A percentile compares a stretch with the other conserved stretches of the same genome.
phyloP scores from a whole-genome alignment of 345 rosid genomes.

The Brassica juncea region DNA sequence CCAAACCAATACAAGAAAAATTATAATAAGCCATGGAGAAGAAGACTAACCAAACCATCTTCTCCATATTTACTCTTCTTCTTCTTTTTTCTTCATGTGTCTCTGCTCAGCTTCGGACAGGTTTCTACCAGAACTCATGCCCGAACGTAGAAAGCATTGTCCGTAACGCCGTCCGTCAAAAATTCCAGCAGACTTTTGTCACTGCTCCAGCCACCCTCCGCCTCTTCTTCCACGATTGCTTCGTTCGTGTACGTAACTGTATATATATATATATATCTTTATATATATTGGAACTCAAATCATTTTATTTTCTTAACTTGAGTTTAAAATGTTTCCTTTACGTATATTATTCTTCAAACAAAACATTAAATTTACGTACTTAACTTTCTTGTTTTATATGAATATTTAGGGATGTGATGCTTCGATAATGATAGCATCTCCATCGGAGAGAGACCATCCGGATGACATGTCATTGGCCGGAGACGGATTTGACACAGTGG shows the following conservation, averaged over 20 bases:
- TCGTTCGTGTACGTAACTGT: slow-evolving; percentile 33
- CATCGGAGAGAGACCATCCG: slow-evolving; percentile 42
- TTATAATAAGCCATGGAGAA: slow-evolving; percentile 30
- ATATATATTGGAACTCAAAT: too few species aligned
- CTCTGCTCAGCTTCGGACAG: slow-evolving; percentile 41
- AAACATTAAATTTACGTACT: neutral
- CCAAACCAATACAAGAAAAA: slow-evolving; percentile 3
- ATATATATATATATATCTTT: too few species aligned
- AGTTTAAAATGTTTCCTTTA: neutral
- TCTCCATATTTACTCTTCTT: slow-evolving; percentile 29
- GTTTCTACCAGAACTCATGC: slow-evolving; percentile 37
- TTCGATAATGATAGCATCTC: slow-evolving; percentile 40
- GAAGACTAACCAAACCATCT: slow-evolving; percentile 23
- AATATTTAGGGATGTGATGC: slow-evolving; percentile 43
- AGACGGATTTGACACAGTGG: slow-evolving; percentile 78
- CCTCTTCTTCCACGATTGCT: slow-evolving; percentile 44
- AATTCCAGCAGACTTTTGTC: slow-evolving; percentile 43
- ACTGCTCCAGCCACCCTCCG: slow-evolving; percentile 46
- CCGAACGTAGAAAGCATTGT: slow-evolving; percentile 40
- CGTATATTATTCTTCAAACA: neutral
- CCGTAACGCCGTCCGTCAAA: slow-evolving; percentile 36
- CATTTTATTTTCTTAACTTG: neutral
- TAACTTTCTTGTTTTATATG: neutral
- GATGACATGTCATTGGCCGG: slow-evolving; percentile 42
- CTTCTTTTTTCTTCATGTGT: slow-evolving; percentile 33